These are phyloP conservation scores for Psilocybe sp. DNA, from an alignment of 768 basidiomycete genomes.

Conservation along the genomic window DNA sequence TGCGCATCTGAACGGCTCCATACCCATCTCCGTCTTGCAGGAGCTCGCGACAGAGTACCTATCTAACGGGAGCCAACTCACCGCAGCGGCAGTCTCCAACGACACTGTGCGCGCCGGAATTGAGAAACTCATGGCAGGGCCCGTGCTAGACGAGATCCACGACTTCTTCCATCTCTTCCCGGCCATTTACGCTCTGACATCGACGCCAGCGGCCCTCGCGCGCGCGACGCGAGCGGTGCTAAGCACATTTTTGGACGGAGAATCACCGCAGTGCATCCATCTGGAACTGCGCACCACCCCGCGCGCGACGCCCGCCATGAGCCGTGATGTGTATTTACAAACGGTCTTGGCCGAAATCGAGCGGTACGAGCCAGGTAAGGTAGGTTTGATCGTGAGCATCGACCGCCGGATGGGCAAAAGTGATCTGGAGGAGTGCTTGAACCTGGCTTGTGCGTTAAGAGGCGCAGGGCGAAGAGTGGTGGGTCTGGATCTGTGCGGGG, in stretches of 20 bases:
- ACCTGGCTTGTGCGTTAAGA: conserved; percentile 53
- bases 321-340: conserved; percentile 55
- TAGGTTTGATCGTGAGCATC: conserved; percentile 70
- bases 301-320: conserved; percentile 55
- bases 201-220: conserved; percentile 51
- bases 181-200: conserved; percentile 75
- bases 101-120: conserved; percentile 18
- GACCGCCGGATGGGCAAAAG: conserved; percentile 63
- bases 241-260: conserved; percentile 51
- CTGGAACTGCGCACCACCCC: conserved; percentile 87
- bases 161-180: conserved; percentile 79
- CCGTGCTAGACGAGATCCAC: conserved; percentile 47
- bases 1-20: conserved; percentile 83
- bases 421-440: conserved; percentile 54
- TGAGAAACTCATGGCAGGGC: conserved; percentile 38
- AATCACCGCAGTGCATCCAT: conserved; percentile 57
- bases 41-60: conserved; percentile 52
- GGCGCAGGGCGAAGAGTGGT: conserved; percentile 60
- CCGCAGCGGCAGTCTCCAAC: conserved; percentile 24
- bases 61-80: conserved; percentile 18
- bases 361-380: conserved; percentile 44
- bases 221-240: conserved; percentile 67
- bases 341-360: conserved; percentile 67
- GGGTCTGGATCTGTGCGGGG: conserved; percentile 80
- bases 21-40: conserved; percentile 63